These are phyloP conservation scores for Cryptococcus amylolentus DNA, from an alignment of 1,284 basidiomycete genomes.

Conservation along the genomic window DNA sequence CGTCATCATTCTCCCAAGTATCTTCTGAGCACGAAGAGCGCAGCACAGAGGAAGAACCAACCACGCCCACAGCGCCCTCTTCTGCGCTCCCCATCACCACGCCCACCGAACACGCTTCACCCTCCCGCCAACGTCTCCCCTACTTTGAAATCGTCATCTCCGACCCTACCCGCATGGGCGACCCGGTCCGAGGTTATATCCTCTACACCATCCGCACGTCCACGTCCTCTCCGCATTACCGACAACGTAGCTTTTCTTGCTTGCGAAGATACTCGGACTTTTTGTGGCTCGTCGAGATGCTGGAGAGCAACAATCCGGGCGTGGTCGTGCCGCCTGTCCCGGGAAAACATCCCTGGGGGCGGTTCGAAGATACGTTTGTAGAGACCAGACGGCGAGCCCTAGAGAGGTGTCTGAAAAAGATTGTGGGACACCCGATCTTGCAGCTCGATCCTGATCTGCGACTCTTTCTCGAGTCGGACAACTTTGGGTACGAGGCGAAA, in stretches of 20 bases:
- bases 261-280: constrained; percentile 95
- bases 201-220: constrained; percentile 91
- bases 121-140: constrained; percentile 47
- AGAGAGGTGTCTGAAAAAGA: constrained; percentile 85
- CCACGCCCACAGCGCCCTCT: constrained; percentile 1
- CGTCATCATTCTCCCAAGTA: background rate
- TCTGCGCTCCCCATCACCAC: background rate
- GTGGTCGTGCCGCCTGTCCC: constrained; percentile 95
- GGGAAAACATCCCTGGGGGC: constrained; percentile 85
- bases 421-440: constrained; percentile 80
- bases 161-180: constrained; percentile 89
- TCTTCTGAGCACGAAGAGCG: background rate
- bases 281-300: constrained; percentile 89
- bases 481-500: constrained; percentile 72
- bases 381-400: constrained; percentile 75
- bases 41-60: background rate
- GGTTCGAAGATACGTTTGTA: constrained; percentile 85
- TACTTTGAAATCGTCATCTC: constrained; percentile 73
- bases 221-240: constrained; percentile 78
- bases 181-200: constrained; percentile 83
- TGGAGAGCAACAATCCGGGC: constrained; percentile 89
- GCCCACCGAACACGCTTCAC: constrained; percentile 57
- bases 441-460: constrained; percentile 77
- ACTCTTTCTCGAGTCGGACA: constrained; percentile 83
- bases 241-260: constrained; percentile 79